Base-by-base conservation (phyloP, 225 moss, liverwort and hornwort genomes). In the Takakia lepidozioides region DNA sequence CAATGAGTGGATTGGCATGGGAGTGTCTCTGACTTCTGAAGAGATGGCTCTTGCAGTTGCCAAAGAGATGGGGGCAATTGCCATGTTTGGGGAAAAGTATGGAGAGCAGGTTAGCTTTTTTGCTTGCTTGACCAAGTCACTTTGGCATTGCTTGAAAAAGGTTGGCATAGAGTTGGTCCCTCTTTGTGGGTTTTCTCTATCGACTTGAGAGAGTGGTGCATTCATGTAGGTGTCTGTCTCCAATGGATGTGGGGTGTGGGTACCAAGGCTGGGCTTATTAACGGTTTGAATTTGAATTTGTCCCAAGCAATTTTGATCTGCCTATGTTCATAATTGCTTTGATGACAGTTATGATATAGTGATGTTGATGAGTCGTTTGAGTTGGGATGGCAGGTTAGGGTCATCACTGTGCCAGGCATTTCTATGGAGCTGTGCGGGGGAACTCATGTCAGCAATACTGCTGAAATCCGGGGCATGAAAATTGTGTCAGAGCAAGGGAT, bases 371-470 rank as follows among this genome's bases (percentile, higher is more conserved):
- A n/a, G n/a, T n/a, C n/a, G n/a, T n/a, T 29, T 16, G 45, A 10
- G 19, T 43, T 26, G 19, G 14, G 19, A 27, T 25, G 58, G 19
- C 80, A 93, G 81, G 93, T 88, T 14, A 83, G 88, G 62, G 93
- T 93, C 49, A 63, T 93, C 21, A 71, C 80, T 35, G 92, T 93
- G 23, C 87, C 88, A 41, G 88, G 88, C 10, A 85, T 93, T 43
- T 88, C 87, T 29, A 75, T 85, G 66, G 92, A 93, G 57, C 80
- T 93, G 42, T 93, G 92, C 69, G 92, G 92, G 37, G 92, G 92
- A 4, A 93, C 92, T 34, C 92, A 93, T 55, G 92, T 88, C 30
- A 65, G 65, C 11, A 93, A 93, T 16, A 85, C 88, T 19, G 73
- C 88, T 14, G 92, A 93, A 51, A 93, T 93, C 21, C 74, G 92